Percentiles rank a stretch among this genome's conserved stretches.
Evolutionary conservation across 805 yeast genomes (phyloP).

Genomic region (Saturnispora silvae): DNA sequence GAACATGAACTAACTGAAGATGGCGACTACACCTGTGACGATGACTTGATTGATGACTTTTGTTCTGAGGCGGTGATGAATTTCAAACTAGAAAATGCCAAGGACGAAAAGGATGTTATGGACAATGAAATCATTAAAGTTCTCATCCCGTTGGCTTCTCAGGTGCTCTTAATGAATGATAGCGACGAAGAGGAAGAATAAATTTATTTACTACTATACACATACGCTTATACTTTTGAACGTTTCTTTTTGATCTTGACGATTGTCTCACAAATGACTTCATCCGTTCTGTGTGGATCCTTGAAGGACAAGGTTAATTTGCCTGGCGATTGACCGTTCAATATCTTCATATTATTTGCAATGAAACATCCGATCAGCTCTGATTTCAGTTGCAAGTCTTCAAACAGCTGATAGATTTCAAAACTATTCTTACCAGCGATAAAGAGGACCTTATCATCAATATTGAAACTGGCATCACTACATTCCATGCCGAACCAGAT

Average conservation of each 20-base stretch:
- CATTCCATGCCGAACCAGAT: slow-evolving; percentile 20
- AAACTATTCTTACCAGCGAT: slow-evolving; percentile 17
- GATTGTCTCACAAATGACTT: background rate
- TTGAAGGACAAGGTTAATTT: slow-evolving; percentile 16
- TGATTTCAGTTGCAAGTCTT: slow-evolving; percentile 15
- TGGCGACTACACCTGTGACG: slow-evolving; percentile 19
- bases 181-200: slow-evolving; percentile 8
- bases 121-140: slow-evolving; percentile 23
- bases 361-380: slow-evolving; percentile 18
- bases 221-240: too few relatives aligned
- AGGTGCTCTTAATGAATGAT: slow-evolving; percentile 19
- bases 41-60: slow-evolving; percentile 24
- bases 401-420: slow-evolving; percentile 21
- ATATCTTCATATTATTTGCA: slow-evolving; percentile 17
- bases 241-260: slow-evolving; percentile 1
- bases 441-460: slow-evolving; percentile 18
- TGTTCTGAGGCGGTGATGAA: slow-evolving; percentile 20
- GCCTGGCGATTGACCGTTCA: slow-evolving; percentile 21
- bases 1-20: slow-evolving; percentile 21
- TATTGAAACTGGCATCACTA: slow-evolving; percentile 21
- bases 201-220: too few relatives aligned
- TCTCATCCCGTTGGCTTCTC: slow-evolving; percentile 28
- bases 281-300: slow-evolving; percentile 2
- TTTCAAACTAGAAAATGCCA: slow-evolving; percentile 13
- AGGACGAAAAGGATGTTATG: slow-evolving; percentile 13